A percentile compares a stretch with the other conserved stretches of the same genome.
Evolutionary conservation across 768 basidiomycete genomes (phyloP).

Genomic region (Leccinum disarticulatum): DNA sequence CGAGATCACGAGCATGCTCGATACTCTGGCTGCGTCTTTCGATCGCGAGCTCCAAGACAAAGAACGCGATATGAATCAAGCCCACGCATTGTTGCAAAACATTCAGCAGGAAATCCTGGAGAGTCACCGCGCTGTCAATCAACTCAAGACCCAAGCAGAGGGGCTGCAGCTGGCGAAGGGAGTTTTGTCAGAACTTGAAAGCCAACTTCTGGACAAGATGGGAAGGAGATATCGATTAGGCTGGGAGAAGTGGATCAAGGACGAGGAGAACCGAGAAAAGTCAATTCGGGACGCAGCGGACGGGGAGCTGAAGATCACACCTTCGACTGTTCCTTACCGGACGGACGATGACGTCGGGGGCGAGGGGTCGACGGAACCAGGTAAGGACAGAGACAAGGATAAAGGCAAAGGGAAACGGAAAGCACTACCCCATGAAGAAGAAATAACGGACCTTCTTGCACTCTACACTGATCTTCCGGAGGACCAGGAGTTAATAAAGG

Average conservation of each 20-base stretch:
- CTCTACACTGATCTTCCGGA: conserved; percentile 59
- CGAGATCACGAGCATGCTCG: conserved; percentile 84
- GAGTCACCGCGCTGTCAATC: conserved; percentile 70
- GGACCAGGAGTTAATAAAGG: conserved; percentile 52
- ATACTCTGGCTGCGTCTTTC: conserved; percentile 84
- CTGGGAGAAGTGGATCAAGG: conserved; percentile 91
- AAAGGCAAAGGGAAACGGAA: conserved; percentile 58
- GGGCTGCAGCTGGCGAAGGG: conserved; percentile 60
- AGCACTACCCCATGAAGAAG: conserved; percentile 48
- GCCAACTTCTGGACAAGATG: conserved; percentile 71
- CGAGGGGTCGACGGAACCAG: conserved; percentile 37
- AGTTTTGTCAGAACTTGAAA: conserved; percentile 60
- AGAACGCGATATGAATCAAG: conserved; percentile 88
- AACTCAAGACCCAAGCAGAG: conserved; percentile 69
- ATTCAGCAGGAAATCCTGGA: conserved; percentile 91
- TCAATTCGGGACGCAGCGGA: conserved; percentile 60
- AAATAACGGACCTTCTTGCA: conserved; percentile 60
- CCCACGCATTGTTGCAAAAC: conserved; percentile 78
- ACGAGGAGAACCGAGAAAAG: conserved; percentile 78
- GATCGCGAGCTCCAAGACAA: conserved; percentile 91
- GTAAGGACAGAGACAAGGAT: conserved; percentile 43
- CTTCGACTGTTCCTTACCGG: conserved; percentile 44
- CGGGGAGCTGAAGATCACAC: conserved; percentile 52
- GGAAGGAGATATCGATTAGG: conserved; percentile 79
- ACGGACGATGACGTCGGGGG: conserved; percentile 47